A percentile compares a stretch with the other conserved stretches of the same genome.
Evolutionary conservation across 805 yeast genomes (phyloP).

Genomic region (Cyberlindnera nakhonratchasimensis): DNA sequence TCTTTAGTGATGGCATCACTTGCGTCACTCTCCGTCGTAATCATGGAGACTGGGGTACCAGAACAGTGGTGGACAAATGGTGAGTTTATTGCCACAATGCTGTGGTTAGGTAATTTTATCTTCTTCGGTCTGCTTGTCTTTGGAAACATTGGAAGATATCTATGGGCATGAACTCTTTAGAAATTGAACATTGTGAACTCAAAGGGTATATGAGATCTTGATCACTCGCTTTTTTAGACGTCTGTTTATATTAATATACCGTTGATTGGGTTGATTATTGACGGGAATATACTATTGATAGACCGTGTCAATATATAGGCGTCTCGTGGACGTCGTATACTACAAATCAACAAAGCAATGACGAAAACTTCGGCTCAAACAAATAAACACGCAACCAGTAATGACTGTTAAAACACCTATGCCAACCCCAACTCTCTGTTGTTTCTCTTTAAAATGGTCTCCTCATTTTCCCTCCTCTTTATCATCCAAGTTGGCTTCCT

Average conservation of each 20-base stretch:
- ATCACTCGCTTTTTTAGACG: no score
- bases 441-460: neutral
- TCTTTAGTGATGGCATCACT: constrained; percentile 29
- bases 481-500: constrained; percentile 36
- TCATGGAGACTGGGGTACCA: constrained; percentile 42
- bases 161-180: constrained; percentile 28
- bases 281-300: no score
- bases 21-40: constrained; percentile 19
- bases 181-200: neutral
- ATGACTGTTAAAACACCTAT: no score
- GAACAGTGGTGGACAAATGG: constrained; percentile 52
- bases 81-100: constrained; percentile 38
- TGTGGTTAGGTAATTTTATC: constrained; percentile 61
- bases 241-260: no score
- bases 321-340: no score
- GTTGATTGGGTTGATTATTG: no score
- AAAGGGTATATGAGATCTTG: neutral
- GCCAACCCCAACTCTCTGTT: constrained; percentile 2
- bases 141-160: constrained; percentile 64
- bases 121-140: constrained; percentile 63
- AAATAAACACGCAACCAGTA: neutral
- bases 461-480: neutral
- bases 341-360: neutral
- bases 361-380: neutral
- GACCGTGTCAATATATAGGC: no score